Evolutionary conservation across 306 rosid species (phyloP).

Genomic region (Dryas alaskensis): DNA sequence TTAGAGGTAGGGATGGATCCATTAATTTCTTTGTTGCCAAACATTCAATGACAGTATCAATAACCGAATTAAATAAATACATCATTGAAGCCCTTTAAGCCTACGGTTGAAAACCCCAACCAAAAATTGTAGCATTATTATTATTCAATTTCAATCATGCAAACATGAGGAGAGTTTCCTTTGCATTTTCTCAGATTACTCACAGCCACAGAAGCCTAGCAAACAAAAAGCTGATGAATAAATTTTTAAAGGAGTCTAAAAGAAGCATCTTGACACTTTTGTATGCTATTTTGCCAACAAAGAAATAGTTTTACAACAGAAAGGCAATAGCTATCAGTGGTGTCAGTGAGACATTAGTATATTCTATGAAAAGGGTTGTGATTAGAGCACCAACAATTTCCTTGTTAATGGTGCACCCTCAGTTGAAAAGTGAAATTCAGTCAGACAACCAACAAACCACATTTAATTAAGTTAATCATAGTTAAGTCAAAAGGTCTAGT

Average conservation of each 20-base stretch:
- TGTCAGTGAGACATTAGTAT: slow-evolving; percentile 29
- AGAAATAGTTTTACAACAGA: slow-evolving; percentile 31
- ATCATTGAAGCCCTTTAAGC: slow-evolving; percentile 5
- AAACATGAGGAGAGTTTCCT: slow-evolving; percentile 45
- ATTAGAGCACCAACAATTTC: neutral
- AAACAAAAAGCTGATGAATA: slow-evolving; percentile 23
- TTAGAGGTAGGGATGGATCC: neutral
- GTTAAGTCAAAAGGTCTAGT: neutral
- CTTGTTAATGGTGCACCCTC: neutral
- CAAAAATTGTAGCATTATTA: slow-evolving; percentile 9
- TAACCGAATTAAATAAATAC: neutral
- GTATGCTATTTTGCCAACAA: slow-evolving; percentile 63
- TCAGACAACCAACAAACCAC: neutral
- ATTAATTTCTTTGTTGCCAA: slow-evolving; percentile 4
- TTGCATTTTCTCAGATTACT: slow-evolving; percentile 31
- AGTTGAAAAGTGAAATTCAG: neutral
- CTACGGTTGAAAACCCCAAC: slow-evolving; percentile 22
- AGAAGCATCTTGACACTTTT: slow-evolving; percentile 45
- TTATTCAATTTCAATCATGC: slow-evolving; percentile 49
- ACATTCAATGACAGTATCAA: slow-evolving; percentile 2
- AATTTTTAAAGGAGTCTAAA: slow-evolving; percentile 20
- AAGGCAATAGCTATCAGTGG: slow-evolving; percentile 32
- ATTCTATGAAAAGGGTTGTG: slow-evolving; percentile 10
- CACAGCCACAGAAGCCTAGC: slow-evolving; percentile 21
- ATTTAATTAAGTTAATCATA: neutral